A percentile compares a stretch with the other conserved stretches of the same genome.
Evolutionary conservation across 192 early-diverging fungal species (phyloP).

Genomic region (Geranomyces michiganensis): DNA sequence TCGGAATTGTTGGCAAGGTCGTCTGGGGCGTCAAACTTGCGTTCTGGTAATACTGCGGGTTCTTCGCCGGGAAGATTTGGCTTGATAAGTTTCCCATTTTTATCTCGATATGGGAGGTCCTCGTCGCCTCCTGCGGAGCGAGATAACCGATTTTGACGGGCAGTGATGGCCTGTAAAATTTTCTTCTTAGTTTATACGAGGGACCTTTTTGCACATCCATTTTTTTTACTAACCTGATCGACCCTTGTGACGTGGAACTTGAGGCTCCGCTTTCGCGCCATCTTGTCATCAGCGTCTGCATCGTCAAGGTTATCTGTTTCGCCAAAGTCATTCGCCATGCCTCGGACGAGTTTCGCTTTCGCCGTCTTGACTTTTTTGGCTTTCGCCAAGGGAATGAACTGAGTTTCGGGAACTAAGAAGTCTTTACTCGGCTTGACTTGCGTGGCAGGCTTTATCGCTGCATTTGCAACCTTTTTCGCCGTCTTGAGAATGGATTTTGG

Average conservation of each 20-base stretch:
- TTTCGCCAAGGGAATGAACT: constrained; percentile 38
- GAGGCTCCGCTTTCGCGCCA: constrained; percentile 56
- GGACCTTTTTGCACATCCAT: no score
- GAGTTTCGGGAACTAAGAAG: constrained; percentile 22
- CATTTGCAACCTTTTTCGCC: not conserved
- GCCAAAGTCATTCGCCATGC: constrained; percentile 66
- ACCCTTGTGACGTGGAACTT: constrained; percentile 67
- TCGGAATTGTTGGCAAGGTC: constrained; percentile 23
- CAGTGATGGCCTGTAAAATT: constrained; percentile 17
- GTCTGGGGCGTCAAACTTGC: constrained; percentile 7
- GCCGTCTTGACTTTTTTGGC: constrained; percentile 37
- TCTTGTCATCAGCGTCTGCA: constrained; percentile 82
- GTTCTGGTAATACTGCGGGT: constrained; percentile 3
- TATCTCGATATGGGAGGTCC: constrained; percentile 81
- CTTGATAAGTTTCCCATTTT: constrained; percentile 33
- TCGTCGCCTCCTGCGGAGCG: constrained; percentile 61
- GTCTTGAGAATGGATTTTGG: not conserved
- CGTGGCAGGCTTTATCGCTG: not conserved
- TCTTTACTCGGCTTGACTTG: not conserved
- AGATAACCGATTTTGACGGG: constrained; percentile 24
- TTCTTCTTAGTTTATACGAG: no score
- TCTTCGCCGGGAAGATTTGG: not conserved
- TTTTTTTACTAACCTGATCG: constrained; percentile 52
- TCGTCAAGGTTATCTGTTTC: constrained; percentile 74
- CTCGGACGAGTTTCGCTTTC: constrained; percentile 25